Base-by-base conservation (phyloP, 163 green algal genomes). In the Prototheca cutis region DNA sequence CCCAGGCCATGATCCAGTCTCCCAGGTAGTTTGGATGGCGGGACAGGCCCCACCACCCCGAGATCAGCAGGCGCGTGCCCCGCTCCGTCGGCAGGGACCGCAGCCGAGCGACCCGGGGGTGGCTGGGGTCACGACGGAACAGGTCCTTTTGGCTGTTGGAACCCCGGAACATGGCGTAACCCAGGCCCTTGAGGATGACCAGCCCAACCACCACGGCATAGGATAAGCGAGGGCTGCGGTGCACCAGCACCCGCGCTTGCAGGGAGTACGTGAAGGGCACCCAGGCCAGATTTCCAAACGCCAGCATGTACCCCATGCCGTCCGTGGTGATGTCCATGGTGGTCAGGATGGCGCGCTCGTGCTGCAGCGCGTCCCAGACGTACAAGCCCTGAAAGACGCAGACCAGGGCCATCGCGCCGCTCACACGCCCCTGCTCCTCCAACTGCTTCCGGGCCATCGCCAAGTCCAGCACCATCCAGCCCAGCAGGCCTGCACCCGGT, bases 241-340 rank as follows among this genome's bases (percentile, higher is more conserved):
- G 4, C 13, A 40, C 52, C 17, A 32, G 23, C 18, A 33, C 2
- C 31, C 58, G 58, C 24, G 52, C 59, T 70, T 82, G 70, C 17
- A 95, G 72, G 36, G 77, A 83, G 81, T 97, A 99, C 7, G 83
- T 94, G 80, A 99, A 98, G 27, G 93, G 92, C 59, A 99, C 90
- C 88, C 87, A 98, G 6, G 88, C 76, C 13, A 98, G 76, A 72
- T 99, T 89, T 1, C 92, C 92, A 73, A 98, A 97, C 0, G 77
- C 80, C 47, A 99, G 82, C 93, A 99, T 99, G 80, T 94, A 99
- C 30, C 91, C 90, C 80, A 98, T 97, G 30, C 91, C 90, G 68
- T 99, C 93, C 3, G 81, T 90, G 31, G 89, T 97, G 68, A 99
- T 97, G 78, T 99, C 93, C 93, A 96, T 98, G 48, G 93, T 98